Conservation (phyloP, 768 basidiomycete species). For the Suillus subluteus region DNA sequence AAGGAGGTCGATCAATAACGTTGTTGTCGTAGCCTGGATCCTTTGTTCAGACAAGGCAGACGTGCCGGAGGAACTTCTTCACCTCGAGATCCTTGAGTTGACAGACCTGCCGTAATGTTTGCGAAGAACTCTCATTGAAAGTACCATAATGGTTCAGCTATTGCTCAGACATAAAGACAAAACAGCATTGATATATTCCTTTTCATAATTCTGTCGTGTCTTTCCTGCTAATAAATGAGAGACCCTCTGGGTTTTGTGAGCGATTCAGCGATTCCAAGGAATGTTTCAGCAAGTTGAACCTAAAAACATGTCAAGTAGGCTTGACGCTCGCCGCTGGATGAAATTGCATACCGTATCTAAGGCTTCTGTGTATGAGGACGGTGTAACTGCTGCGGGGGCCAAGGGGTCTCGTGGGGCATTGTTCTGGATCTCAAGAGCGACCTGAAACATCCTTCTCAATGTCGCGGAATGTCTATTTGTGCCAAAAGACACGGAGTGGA, state of each 20-base stretch:
- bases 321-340: not conserved
- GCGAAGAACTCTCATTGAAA: not conserved
- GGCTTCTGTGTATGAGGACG: constrained; percentile 53
- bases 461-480: constrained; percentile 22
- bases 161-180: not conserved
- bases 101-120: not conserved
- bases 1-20: not conserved
- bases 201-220: not conserved
- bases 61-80: not conserved
- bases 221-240: constrained; percentile 32
- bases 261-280: constrained; percentile 60
- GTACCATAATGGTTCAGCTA: not conserved
- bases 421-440: constrained; percentile 51
- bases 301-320: constrained; percentile 20
- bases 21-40: not conserved
- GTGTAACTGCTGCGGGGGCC: constrained; percentile 31
- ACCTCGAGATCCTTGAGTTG: not conserved
- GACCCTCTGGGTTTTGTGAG: constrained; percentile 58
- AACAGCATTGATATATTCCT: not conserved
- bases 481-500: constrained; percentile 62
- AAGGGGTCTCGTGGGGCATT: constrained; percentile 44
- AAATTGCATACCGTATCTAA: constrained; percentile 48
- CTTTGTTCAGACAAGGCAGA: not conserved
- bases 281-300: constrained; percentile 60
- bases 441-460: constrained; percentile 52